These are phyloP conservation scores for Mayamaea pseudoterrestris DNA, from an alignment of 108 stramenopile genomes.

Conservation along the genomic window DNA sequence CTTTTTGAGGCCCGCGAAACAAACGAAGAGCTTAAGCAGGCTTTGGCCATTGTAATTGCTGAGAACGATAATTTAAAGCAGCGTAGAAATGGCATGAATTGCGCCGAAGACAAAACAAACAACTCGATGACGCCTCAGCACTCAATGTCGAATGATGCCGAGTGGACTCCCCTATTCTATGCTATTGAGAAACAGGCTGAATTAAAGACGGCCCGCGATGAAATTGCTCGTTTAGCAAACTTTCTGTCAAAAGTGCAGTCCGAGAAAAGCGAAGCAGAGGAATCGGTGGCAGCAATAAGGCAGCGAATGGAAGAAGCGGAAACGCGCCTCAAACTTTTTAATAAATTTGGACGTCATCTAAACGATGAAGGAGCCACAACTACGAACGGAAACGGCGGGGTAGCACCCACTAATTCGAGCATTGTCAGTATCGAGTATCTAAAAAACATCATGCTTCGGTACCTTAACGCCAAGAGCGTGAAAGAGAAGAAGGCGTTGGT, in stretches of 20 bases:
- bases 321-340: slow-evolving; percentile 39
- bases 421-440: slow-evolving; percentile 71
- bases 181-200: slow-evolving; percentile 87
- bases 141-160: slow-evolving; percentile 10
- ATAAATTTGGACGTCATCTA: slow-evolving; percentile 25
- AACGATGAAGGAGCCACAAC: neutral
- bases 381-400: neutral
- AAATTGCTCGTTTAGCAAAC: slow-evolving; percentile 70
- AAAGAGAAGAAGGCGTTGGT: slow-evolving; percentile 59
- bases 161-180: slow-evolving; percentile 66
- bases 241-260: slow-evolving; percentile 65
- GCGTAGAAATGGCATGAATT: slow-evolving; percentile 2
- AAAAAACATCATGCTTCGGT: slow-evolving; percentile 80
- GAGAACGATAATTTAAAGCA: slow-evolving; percentile 9
- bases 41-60: slow-evolving; percentile 43
- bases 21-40: slow-evolving; percentile 69
- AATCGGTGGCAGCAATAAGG: slow-evolving; percentile 57
- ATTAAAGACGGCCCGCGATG: slow-evolving; percentile 67
- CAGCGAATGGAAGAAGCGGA: slow-evolving; percentile 58
- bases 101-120: neutral
- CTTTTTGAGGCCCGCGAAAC: slow-evolving; percentile 63
- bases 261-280: slow-evolving; percentile 58
- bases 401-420: slow-evolving; percentile 2
- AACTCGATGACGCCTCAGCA: no score
- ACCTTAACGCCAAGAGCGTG: slow-evolving; percentile 53